These are phyloP conservation scores for Pichia heedii DNA, from an alignment of 805 yeast species.

Conservation along the genomic window DNA sequence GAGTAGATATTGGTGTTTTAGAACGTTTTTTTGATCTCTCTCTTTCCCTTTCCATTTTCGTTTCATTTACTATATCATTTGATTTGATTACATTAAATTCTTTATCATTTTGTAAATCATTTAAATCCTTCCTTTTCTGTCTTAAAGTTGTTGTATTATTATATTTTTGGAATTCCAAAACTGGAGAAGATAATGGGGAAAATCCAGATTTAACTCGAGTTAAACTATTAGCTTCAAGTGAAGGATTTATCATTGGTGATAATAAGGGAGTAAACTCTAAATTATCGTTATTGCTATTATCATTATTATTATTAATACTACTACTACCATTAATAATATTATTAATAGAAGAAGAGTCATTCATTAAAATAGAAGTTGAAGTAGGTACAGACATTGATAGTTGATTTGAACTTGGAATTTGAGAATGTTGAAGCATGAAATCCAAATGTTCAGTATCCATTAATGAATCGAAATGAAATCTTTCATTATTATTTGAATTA, in stretches of 20 bases:
- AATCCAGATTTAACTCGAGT: constrained; percentile 13
- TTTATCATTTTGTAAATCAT: constrained; percentile 2
- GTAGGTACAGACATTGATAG: not conserved
- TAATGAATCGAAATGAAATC: not conserved
- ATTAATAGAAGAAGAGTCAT: too few relatives aligned
- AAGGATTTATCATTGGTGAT: constrained; percentile 59
- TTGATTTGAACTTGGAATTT: not conserved
- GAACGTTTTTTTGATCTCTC: constrained; percentile 22
- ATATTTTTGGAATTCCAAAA: constrained; percentile 30
- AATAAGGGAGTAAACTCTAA: constrained; percentile 56
- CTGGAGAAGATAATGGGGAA: constrained; percentile 61
- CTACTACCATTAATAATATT: too few relatives aligned
- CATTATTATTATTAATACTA: too few relatives aligned
- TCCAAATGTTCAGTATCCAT: not conserved
- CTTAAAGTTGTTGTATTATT: constrained; percentile 15
- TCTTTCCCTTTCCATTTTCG: constrained; percentile 15
- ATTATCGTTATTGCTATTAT: constrained; percentile 30
- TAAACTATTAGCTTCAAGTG: constrained; percentile 31
- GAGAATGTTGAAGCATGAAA: not conserved
- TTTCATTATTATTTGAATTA: too few relatives aligned
- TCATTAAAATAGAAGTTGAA: too few relatives aligned
- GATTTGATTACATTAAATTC: constrained; percentile 13
- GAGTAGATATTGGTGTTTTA: constrained; percentile 33
- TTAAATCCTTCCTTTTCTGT: constrained; percentile 8
- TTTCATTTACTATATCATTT: constrained; percentile 6